Percentiles rank a stretch among this genome's conserved stretches.
phyloP scores from a whole-genome alignment of 352 stramenopile genomes.

The Aphanomyces euteiches region DNA sequence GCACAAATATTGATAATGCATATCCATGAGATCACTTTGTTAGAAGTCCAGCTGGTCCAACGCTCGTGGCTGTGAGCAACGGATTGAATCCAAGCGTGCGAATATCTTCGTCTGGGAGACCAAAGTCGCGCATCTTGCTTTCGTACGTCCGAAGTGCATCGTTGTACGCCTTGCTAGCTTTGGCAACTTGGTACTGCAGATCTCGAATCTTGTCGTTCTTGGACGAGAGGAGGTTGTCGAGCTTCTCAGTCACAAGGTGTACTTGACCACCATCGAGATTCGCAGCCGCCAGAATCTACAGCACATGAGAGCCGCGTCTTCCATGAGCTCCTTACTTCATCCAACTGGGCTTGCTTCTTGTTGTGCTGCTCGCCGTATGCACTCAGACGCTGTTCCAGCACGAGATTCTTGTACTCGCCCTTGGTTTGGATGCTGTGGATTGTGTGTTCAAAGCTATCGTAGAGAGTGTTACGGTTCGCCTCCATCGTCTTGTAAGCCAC shows the following conservation, averaged over 20 bases:
- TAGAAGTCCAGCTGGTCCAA: slow-evolving; percentile 70
- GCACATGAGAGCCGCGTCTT: not conserved
- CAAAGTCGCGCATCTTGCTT: slow-evolving; percentile 59
- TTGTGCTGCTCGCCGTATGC: slow-evolving; percentile 68
- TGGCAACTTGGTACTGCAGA: slow-evolving; percentile 62
- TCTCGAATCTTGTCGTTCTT: slow-evolving; percentile 58
- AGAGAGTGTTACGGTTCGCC: slow-evolving; percentile 83
- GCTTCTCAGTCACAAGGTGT: slow-evolving; percentile 56
- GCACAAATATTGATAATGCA: slow-evolving; percentile 80
- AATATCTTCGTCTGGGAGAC: slow-evolving; percentile 72
- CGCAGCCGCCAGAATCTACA: slow-evolving; percentile 60
- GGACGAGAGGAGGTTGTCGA: slow-evolving; percentile 57
- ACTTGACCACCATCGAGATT: slow-evolving; percentile 72
- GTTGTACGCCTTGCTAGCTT: slow-evolving; percentile 76
- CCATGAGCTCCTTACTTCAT: slow-evolving; percentile 43
- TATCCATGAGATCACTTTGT: slow-evolving; percentile 38
- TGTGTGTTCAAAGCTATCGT: slow-evolving; percentile 88
- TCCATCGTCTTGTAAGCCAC: slow-evolving; percentile 71
- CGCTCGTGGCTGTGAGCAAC: slow-evolving; percentile 49
- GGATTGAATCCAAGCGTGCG: slow-evolving; percentile 59
- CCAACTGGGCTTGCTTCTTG: slow-evolving; percentile 40
- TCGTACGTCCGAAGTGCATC: slow-evolving; percentile 70
- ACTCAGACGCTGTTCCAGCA: slow-evolving; percentile 79
- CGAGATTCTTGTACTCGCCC: slow-evolving; percentile 87
- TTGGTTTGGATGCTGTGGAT: slow-evolving; percentile 88